These are phyloP conservation scores for Flaveria floridana DNA, from an alignment of 140 eudicot species.

Conservation along the genomic window DNA sequence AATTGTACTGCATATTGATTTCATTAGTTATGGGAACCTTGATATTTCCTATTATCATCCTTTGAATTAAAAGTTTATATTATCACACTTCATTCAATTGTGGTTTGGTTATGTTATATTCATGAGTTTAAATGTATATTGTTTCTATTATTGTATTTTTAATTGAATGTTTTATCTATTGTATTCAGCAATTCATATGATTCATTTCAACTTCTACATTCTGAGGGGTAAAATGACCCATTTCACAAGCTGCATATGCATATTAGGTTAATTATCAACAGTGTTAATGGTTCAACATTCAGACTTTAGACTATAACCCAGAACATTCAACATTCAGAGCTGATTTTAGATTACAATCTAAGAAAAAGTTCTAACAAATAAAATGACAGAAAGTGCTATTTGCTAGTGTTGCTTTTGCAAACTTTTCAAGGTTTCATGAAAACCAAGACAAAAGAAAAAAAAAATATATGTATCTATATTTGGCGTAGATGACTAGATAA, in stretches of 20 bases:
- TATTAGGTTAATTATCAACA: not conserved
- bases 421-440: not conserved
- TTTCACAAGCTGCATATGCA: not conserved
- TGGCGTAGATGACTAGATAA: constrained; percentile 3
- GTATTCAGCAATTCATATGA: not conserved
- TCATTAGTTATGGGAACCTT: constrained; percentile 10
- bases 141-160: not conserved
- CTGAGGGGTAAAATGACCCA: not conserved
- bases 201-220: not conserved
- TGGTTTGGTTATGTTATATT: constrained; percentile 3
- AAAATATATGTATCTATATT: constrained; percentile 6
- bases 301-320: not conserved
- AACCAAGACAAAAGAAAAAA: not conserved
- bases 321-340: not conserved
- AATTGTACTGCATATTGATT: constrained; percentile 2
- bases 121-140: not conserved
- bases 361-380: not conserved
- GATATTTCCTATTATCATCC: not conserved
- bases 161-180: not conserved
- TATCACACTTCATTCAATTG: not conserved
- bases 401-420: constrained; percentile 5
- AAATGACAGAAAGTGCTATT: constrained; percentile 10
- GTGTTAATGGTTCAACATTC: constrained; percentile 6
- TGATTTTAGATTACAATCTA: not conserved
- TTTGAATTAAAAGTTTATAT: not conserved